These are phyloP conservation scores for Leccinum pachyderme DNA, from an alignment of 1,284 basidiomycete species.

Conservation along the genomic window DNA sequence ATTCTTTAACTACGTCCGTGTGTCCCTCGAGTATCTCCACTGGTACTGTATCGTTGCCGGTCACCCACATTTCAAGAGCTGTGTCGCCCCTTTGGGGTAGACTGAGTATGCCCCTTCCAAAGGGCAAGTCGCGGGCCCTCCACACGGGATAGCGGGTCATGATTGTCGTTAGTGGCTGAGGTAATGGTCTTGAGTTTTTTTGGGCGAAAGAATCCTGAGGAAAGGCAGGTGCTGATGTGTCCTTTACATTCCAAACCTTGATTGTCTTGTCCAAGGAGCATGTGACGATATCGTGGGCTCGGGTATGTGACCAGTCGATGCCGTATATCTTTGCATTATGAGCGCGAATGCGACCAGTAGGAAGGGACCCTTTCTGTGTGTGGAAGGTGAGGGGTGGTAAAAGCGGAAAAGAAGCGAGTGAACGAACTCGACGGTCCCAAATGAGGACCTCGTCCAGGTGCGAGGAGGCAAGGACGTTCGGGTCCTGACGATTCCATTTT, in stretches of 20 bases:
- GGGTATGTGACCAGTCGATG: constrained; percentile 87
- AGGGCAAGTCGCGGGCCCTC: constrained; percentile 91
- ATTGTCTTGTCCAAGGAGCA: constrained; percentile 92
- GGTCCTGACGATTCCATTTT: constrained; percentile 90
- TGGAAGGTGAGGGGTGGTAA: constrained; percentile 7
- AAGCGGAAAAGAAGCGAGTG: neutral
- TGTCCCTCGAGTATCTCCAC: constrained; percentile 87
- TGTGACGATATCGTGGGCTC: constrained; percentile 78
- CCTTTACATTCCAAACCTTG: constrained; percentile 74
- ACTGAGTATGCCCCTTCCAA: constrained; percentile 87
- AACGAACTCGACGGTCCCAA: constrained; percentile 79
- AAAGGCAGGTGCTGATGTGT: constrained; percentile 20
- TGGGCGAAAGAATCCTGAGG: constrained; percentile 11
- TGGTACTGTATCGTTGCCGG: constrained; percentile 47
- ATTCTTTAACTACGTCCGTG: constrained; percentile 94
- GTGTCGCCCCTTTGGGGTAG: constrained; percentile 89
- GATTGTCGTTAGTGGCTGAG: constrained; percentile 58
- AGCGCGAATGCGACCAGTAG: constrained; percentile 72
- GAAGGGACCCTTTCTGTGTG: constrained; percentile 82
- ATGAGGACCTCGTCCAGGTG: constrained; percentile 82
- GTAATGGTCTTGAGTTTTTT: constrained; percentile 10
- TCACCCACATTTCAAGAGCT: constrained; percentile 81
- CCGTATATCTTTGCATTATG: constrained; percentile 92
- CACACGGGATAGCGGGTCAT: constrained; percentile 88
- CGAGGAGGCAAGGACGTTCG: constrained; percentile 83